Evolutionary conservation across 2,329 filamentous ascomycete genomes (phyloP).

Genomic region (Escovopsis sp.): DNA sequence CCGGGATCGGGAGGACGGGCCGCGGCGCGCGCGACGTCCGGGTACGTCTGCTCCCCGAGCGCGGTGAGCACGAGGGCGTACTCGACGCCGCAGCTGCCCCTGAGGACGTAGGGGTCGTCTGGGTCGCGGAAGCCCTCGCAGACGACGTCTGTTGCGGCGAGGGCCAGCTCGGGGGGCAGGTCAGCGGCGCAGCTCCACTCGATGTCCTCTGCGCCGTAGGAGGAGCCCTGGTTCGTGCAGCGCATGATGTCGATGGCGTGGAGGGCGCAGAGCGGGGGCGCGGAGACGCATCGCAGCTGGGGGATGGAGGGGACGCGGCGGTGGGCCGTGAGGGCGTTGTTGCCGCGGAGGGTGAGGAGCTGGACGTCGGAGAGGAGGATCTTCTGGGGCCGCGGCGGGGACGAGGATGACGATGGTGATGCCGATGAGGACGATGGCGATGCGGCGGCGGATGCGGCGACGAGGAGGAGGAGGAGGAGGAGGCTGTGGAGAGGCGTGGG

Average conservation of each 20-base stretch:
- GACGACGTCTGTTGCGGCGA: slow-evolving; percentile 76
- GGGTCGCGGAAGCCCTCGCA: slow-evolving; percentile 75
- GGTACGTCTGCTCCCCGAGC: slow-evolving; percentile 57
- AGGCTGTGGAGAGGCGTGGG: no score
- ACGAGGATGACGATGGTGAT: slow-evolving; percentile 11
- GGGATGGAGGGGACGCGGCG: slow-evolving; percentile 65
- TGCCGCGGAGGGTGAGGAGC: slow-evolving; percentile 60
- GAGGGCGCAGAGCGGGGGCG: slow-evolving; percentile 47
- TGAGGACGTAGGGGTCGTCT: slow-evolving; percentile 75
- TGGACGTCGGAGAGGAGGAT: slow-evolving; percentile 51
- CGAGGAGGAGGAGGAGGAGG: no score
- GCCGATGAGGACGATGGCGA: slow-evolving; percentile 15
- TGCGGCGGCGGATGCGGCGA: background rate
- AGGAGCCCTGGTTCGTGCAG: slow-evolving; percentile 72
- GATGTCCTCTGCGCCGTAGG: slow-evolving; percentile 66
- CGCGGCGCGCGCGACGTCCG: slow-evolving; percentile 19
- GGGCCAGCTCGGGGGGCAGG: slow-evolving; percentile 46
- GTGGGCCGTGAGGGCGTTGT: slow-evolving; percentile 50
- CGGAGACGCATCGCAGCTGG: slow-evolving; percentile 63
- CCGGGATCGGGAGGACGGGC: no score
- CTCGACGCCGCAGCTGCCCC: slow-evolving; percentile 85
- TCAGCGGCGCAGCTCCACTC: slow-evolving; percentile 75
- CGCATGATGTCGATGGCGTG: slow-evolving; percentile 72
- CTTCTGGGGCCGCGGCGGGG: slow-evolving; percentile 25
- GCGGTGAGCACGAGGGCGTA: slow-evolving; percentile 70